A percentile compares a stretch with the other conserved stretches of the same genome.
These are phyloP conservation scores for Pestalotiopsis fici DNA, from an alignment of 2,329 filamentous ascomycete genomes.

Conservation along the genomic window DNA sequence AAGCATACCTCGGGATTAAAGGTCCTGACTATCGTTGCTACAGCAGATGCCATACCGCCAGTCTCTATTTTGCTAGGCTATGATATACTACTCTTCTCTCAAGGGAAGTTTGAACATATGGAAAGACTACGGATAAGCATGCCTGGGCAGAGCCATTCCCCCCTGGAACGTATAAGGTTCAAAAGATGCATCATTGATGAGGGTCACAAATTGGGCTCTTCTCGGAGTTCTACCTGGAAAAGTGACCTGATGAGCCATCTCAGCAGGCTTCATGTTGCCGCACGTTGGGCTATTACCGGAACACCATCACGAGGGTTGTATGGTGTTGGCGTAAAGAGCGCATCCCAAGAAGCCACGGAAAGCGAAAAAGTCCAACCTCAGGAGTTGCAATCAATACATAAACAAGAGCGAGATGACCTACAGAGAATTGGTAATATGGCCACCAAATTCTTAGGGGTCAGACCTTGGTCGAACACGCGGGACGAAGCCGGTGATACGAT, in stretches of 20 bases:
- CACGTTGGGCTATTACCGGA: slow-evolving; percentile 87
- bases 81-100: slow-evolving; percentile 79
- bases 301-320: slow-evolving; percentile 85
- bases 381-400: slow-evolving; percentile 12
- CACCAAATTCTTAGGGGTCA: slow-evolving; percentile 71
- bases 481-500: slow-evolving; percentile 53
- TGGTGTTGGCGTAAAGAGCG: slow-evolving; percentile 57
- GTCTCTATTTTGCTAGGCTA: slow-evolving; percentile 61
- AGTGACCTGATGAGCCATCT: slow-evolving; percentile 57
- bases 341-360: not conserved
- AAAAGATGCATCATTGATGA: slow-evolving; percentile 91
- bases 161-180: slow-evolving; percentile 75
- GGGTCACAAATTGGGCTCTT: slow-evolving; percentile 81
- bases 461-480: slow-evolving; percentile 73
- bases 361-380: not conserved
- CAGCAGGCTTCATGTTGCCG: slow-evolving; percentile 61
- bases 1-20: slow-evolving; percentile 73
- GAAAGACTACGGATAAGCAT: slow-evolving; percentile 45
- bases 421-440: slow-evolving; percentile 67
- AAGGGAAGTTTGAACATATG: slow-evolving; percentile 69
- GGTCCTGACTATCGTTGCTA: slow-evolving; percentile 62
- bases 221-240: slow-evolving; percentile 52
- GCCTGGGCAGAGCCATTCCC: slow-evolving; percentile 44
- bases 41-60: slow-evolving; percentile 55
- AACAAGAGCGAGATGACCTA: slow-evolving; percentile 61